Conservation (phyloP, 179 eudicot species). For the Gypsophila paniculata region DNA sequence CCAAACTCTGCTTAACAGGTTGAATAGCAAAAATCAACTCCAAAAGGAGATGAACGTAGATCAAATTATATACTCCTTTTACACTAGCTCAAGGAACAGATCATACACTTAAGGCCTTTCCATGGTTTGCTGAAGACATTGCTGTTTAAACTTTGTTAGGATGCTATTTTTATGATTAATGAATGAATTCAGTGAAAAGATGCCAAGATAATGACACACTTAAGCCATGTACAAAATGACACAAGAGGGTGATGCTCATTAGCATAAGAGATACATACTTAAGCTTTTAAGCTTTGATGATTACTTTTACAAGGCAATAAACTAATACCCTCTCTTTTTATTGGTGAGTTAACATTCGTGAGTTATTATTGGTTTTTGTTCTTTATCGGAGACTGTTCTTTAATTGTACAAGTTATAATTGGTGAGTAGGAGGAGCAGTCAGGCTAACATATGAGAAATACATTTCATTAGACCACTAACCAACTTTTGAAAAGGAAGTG, state of each 20-base stretch:
- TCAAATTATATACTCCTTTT: neutral
- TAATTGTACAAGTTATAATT: neutral
- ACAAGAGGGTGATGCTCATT: neutral
- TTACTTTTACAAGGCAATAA: neutral
- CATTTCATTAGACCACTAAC: neutral
- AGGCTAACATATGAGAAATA: neutral
- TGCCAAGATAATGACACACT: neutral
- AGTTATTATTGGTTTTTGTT: too few relatives aligned
- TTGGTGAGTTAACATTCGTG: too few relatives aligned
- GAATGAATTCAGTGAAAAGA: neutral
- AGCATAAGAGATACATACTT: neutral
- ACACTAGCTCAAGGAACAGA: neutral
- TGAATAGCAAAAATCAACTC: conserved; percentile 12
- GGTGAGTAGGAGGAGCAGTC: neutral
- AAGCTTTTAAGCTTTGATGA: neutral
- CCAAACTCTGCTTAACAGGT: neutral
- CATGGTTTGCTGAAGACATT: neutral
- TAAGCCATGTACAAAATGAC: neutral
- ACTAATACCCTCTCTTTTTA: neutral
- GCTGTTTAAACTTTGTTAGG: neutral
- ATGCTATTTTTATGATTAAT: neutral
- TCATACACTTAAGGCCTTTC: neutral
- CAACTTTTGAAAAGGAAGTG: neutral
- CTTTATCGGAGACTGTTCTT: too few relatives aligned
- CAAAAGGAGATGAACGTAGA: neutral